Evolutionary conservation across 306 rosid species (phyloP), one percentile per base, ranked within the genome.

Genomic region (Cicer arietinum): DNA sequence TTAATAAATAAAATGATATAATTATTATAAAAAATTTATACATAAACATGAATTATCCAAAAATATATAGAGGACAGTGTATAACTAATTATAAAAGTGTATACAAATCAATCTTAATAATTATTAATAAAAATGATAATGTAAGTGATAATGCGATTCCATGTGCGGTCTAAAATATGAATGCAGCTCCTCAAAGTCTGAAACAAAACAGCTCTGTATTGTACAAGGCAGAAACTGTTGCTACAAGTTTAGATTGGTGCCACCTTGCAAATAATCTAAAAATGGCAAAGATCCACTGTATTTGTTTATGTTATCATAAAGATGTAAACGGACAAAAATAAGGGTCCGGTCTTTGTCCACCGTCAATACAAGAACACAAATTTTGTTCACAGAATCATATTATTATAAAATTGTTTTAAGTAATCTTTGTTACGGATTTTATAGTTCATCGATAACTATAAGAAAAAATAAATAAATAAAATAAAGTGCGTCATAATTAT

Each of bases 341-440:
- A 4, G 77, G 81, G 79, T 77, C 82, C 30, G 10, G n/a, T 22
- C 16, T 76, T 83, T 71, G 84, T 83, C 89, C 89, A 83, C 84
- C 84, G 69, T 81, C 87, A 80, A 70, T 67, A 74, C 12, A 41
- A 46, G 40, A 72, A 77, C 61, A 2, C 5, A 46, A 39, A 8
- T 10, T 53, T 35, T 14, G 61, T 11, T 42, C 69, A 57, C 62
- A 83, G 69, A 51, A 50, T 47, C 2, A 4, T 17, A 9, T 64
- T 69, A 45, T 50, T 40, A 64, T 4, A 9, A 10, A 60, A 30
- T 73, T 48, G 51, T 53, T 70, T 64, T 39, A 59, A 17, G 56
- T 67, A 46, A 78, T 16, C 13, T 46, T 69, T 59, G 20, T 51
- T 30, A 51, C 2, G 41, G 64, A 59, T 71, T 11, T 16, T 35